Evolutionary conservation across 2,329 filamentous ascomycete species (phyloP), one percentile per base, ranked within the genome.

Genomic region (Didymella pomorum): DNA sequence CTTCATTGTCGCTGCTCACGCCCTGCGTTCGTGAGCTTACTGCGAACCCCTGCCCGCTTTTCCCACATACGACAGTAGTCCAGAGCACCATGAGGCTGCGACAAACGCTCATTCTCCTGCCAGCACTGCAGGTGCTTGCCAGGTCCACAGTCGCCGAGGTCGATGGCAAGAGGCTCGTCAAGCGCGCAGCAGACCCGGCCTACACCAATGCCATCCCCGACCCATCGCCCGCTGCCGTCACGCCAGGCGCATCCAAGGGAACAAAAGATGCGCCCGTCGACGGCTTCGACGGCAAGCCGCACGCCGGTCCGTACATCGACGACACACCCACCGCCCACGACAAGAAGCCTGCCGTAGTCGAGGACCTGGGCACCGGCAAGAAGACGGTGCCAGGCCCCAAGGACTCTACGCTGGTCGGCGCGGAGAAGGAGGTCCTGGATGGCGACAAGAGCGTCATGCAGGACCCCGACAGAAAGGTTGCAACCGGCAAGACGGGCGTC

Each of bases 281-380:
- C 75, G 93, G 93, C 44, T 89, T 90, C 69, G 95, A 98, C 79
- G 95, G 95, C 46, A 95, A 93, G 79, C 95, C 95, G 45, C 94
- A 97, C 74, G 87, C 89, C 20, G 95, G 95, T 1, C 95, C 95
- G 2, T 88, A 86, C 71, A 87, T 93, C 56, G 87, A 88, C 61
- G 84, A 76, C 43, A 74, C 75, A 10, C 66, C 67, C 41, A 65
- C 69, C 16, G 52, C 65, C 37, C 65, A 71, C 20, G 69, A 75
- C 55, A 77, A 77, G 56, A 62, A 65, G 28, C 68, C 71, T 2
- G 69, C 68, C 9, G 71, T 68, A 2, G 69, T 78, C 7, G 75
- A 78, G 52, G 76, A 79, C 42, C 72, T 81, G 42, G 70, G 76
- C 2, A 59, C 75, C 0, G 57, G 74, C 63, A 60, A 75, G 72